Base-by-base conservation (phyloP, 2,329 filamentous ascomycete genomes). In the Talaromyces marneffei region DNA sequence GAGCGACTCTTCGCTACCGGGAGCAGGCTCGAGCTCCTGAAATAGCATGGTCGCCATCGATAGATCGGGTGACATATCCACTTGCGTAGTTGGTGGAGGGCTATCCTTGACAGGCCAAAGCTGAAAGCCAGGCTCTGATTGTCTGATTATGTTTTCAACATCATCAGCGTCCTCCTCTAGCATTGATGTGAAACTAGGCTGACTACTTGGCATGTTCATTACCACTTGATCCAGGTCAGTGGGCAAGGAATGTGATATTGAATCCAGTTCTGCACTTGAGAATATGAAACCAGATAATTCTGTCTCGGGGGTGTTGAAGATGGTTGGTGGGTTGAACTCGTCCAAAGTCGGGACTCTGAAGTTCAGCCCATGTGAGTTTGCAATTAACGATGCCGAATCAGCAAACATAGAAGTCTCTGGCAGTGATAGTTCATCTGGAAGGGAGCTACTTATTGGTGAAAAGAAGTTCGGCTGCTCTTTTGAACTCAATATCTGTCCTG, bases 1-100 rank as follows among this genome's bases (percentile, higher is more conserved):
- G 23, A 89, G 75, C 77, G 85, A 83, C 65, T 89, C 87, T 9
- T 82, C 79, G 60, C 84, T 85, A 39, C 76, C 78, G 35, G 77
- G 70, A 60, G 56, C 29, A 16, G 50, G 60, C 20, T 77, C 73
- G 4, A 82, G 82, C 60, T 82, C 77, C 23, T 70, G 70, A 46
- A 79, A 77, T 4, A 83, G 71, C 29, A 69, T 69, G 33, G 66
- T 67, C 42, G 53, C 27, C 35, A 57, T 57, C 3, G 61, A 46
- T 18, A 56, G 50, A 39, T 60, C 42, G n/a, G 61, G 31, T 27
- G 39, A 31, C 18, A 55, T 8, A 27, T 46, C 57, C 4, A 37
- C 39, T 8, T 44, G 23, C 16, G 53, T 57, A 7, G 46, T 54
- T 6, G 50, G 40, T 8, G 35, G 23, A n/a, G 61, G 53, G 8